Base-by-base conservation (phyloP, 2,329 filamentous ascomycete species). In the Fusarium sp. region DNA sequence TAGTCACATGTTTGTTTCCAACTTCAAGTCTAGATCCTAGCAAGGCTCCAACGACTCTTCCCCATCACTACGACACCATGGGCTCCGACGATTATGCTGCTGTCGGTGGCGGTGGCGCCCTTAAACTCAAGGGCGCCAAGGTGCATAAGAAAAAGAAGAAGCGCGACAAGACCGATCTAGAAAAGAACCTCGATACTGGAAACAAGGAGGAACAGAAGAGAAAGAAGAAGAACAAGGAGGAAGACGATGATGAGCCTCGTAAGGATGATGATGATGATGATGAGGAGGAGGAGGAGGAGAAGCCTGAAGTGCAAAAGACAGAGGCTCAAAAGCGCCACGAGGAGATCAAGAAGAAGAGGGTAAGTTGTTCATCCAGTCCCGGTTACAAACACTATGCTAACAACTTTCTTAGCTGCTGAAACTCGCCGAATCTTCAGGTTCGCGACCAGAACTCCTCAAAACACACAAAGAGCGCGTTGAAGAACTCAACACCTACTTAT, bases 381-480 rank as follows among this genome's bases (percentile, higher is more conserved):
- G 13, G 6, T 15, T 29, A 16, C 47, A 47, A 55, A 39, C 48
- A 53, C 16, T 28, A 23, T 41, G 28, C 63, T 69, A 41, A 69
- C 53, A 46, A 46, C 6, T 23, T 37, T 33, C 65, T 71, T 71
- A 96, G 93, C 84, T 98, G 74, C 89, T 96, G 73, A 91, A 97
- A 75, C 85, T 93, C 66, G 83, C 97, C 43, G 90, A 92, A 76
- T 81, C 83, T 6, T 84, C 84, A 4, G 81, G 81, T 9, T 78
- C 83, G 10, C 80, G 84, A 47, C 89, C 91, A 16, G 94, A 98
- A 78, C 91, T 97, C 18, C 88, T 95, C 71, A 98, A 98, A 85
- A 97, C 94, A 29, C 96, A 99, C 80, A 98, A 98, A 79, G 93
- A 99, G 83, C 90, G 93, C 13, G 95, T 99, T 42, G 94, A 98